Evolutionary conservation across 73 alveolate genomes (phyloP).

Genomic region (Tetrahymena malaccensis): DNA sequence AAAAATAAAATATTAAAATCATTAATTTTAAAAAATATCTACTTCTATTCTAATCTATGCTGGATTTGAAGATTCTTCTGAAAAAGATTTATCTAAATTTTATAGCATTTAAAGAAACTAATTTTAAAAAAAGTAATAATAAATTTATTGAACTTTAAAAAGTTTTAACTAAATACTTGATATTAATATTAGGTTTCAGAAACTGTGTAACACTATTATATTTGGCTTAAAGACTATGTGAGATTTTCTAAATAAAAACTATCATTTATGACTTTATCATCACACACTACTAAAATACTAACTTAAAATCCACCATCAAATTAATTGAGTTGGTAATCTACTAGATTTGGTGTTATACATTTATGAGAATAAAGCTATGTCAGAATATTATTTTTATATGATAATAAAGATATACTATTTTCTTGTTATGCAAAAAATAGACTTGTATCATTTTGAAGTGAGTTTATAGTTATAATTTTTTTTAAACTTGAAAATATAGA

Average conservation of each 20-base stretch:
- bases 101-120: not conserved
- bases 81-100: not conserved
- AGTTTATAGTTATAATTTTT: not conserved
- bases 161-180: not conserved
- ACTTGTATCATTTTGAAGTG: not conserved
- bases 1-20: not conserved
- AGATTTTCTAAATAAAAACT: not conserved
- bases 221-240: not conserved
- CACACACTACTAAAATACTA: not conserved
- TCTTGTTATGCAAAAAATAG: not conserved
- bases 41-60: not conserved
- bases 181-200: not conserved
- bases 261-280: not conserved
- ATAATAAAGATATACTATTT: not conserved
- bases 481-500: not conserved
- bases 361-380: not conserved
- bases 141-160: not conserved
- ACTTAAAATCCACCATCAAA: not conserved
- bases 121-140: not conserved
- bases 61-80: not conserved
- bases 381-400: not conserved
- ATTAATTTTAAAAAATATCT: not conserved
- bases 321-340: not conserved
- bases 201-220: not conserved
- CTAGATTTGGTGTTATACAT: not conserved